Evolutionary conservation across 352 stramenopile species (phyloP).

Genomic region (Pythium angustatum): DNA sequence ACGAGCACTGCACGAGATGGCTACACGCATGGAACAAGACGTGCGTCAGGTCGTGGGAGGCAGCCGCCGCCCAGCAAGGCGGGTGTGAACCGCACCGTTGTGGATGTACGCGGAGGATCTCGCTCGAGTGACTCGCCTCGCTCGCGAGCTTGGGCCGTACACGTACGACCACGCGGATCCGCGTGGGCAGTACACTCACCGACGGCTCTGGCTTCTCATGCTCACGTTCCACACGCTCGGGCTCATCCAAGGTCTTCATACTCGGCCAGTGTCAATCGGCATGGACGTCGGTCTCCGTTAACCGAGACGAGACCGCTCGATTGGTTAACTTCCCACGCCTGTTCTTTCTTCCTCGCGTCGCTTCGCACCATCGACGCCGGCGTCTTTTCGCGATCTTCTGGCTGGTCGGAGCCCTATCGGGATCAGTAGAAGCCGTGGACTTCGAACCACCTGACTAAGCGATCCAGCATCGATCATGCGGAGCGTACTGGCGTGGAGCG

Average conservation of each 20-base stretch:
- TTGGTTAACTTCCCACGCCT: slow-evolving; percentile 4
- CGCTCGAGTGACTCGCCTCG: slow-evolving; percentile 38
- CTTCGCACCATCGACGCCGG: slow-evolving; percentile 29
- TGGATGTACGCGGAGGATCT: slow-evolving; percentile 37
- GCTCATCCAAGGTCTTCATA: not conserved
- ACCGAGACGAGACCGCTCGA: not conserved
- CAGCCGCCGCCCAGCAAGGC: too few relatives aligned
- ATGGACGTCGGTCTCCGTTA: not conserved
- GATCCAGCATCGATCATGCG: slow-evolving; percentile 49
- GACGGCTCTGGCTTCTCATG: not conserved
- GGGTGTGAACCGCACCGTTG: slow-evolving; percentile 22
- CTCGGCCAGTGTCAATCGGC: not conserved
- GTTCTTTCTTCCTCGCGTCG: slow-evolving; percentile 29
- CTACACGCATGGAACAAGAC: slow-evolving; percentile 15
- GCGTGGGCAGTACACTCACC: slow-evolving; percentile 13
- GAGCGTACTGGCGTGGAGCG: slow-evolving; percentile 78
- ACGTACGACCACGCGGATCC: slow-evolving; percentile 56
- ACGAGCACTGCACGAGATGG: slow-evolving; percentile 32
- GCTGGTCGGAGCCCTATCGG: not conserved
- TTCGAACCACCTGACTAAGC: too few relatives aligned
- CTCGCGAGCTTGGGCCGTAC: slow-evolving; percentile 43
- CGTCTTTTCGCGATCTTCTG: slow-evolving; percentile 51
- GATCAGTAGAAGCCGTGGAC: not conserved
- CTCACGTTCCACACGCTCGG: slow-evolving; percentile 13
- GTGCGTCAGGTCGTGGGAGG: too few relatives aligned